Evolutionary conservation across 495 filamentous ascomycete species (phyloP).

Genomic region (Hypoxylon rickii): DNA sequence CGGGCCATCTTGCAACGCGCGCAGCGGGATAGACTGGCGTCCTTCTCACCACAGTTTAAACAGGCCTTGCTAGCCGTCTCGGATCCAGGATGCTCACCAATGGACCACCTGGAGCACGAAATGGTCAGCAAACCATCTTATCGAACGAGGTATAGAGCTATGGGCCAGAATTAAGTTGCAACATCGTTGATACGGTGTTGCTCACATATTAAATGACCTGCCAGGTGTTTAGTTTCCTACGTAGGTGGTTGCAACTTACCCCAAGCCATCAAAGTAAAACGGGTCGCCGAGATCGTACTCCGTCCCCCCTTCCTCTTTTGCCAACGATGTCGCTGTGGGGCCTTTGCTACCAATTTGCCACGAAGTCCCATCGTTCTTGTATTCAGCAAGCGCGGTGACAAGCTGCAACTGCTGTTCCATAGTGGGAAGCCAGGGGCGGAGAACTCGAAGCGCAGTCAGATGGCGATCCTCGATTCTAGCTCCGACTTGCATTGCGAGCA

Average conservation of each 20-base stretch:
- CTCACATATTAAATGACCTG: no score
- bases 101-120: slow-evolving; percentile 13
- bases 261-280: slow-evolving; percentile 28
- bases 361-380: slow-evolving; percentile 32
- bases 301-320: neutral
- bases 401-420: slow-evolving; percentile 32
- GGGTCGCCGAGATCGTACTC: slow-evolving; percentile 16
- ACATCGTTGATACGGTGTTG: no score
- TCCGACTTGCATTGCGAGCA: slow-evolving; percentile 26
- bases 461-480: slow-evolving; percentile 13
- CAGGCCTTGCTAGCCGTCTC: slow-evolving; percentile 18
- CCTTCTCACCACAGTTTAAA: slow-evolving; percentile 13
- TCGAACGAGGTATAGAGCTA: neutral
- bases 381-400: slow-evolving; percentile 23
- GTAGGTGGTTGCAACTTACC: slow-evolving; percentile 19
- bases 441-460: slow-evolving; percentile 9
- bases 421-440: slow-evolving; percentile 26
- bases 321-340: neutral
- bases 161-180: no score
- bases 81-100: slow-evolving; percentile 5
- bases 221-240: no score
- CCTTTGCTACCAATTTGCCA: slow-evolving; percentile 25
- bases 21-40: neutral
- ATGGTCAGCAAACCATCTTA: slow-evolving; percentile 1
- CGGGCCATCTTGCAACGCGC: slow-evolving; percentile 15